These are phyloP conservation scores for Phtheirospermum japonicum DNA, from an alignment of 257 asterid genomes.

Conservation along the genomic window DNA sequence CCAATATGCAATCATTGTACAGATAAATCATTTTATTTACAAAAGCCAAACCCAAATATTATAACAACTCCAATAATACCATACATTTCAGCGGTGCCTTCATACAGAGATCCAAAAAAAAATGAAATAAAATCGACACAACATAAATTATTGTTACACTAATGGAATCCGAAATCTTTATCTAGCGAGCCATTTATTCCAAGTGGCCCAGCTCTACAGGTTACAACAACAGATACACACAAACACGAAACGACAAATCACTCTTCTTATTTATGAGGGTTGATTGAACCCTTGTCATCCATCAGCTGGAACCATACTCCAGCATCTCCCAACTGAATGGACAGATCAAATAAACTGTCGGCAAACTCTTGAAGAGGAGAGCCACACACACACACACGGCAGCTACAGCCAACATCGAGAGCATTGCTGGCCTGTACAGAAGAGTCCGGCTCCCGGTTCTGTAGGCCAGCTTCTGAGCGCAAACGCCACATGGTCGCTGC, in stretches of 20 bases:
- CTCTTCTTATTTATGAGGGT: not conserved
- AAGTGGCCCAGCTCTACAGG: constrained; percentile 33
- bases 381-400: constrained; percentile 87
- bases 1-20: not conserved
- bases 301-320: constrained; percentile 69
- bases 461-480: constrained; percentile 39
- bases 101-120: not conserved
- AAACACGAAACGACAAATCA: constrained; percentile 23
- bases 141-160: constrained; percentile 24
- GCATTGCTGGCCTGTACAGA: constrained; percentile 66
- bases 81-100: constrained; percentile 14
- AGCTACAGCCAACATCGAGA: constrained; percentile 77
- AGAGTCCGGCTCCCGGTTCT: constrained; percentile 41
- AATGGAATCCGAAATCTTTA: constrained; percentile 21
- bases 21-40: not conserved
- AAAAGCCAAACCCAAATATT: not conserved
- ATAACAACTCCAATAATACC: constrained; percentile 18
- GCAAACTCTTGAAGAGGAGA: constrained; percentile 71
- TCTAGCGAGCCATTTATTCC: constrained; percentile 25
- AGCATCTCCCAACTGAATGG: constrained; percentile 84
- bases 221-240: constrained; percentile 29
- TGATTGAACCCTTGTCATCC: not conserved
- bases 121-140: constrained; percentile 2
- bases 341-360: constrained; percentile 54
- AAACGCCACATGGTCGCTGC: constrained; percentile 44